Percentiles rank a stretch among this genome's conserved stretches.
phyloP scores from a whole-genome alignment of 1,284 basidiomycete species.

The Dichomitus squalens region DNA sequence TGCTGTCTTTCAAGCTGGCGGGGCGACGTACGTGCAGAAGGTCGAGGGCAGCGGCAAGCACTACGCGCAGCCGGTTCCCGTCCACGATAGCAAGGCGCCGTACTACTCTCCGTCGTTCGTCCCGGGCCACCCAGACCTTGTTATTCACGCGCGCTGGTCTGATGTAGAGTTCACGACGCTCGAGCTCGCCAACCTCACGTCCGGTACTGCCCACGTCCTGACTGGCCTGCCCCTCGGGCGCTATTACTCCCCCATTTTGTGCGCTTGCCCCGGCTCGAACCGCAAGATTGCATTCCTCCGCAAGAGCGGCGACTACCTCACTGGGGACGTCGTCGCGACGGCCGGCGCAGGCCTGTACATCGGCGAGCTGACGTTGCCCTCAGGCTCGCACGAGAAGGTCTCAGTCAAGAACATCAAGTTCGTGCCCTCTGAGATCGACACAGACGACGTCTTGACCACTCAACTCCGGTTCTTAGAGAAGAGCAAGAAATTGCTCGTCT shows the following conservation, averaged over 20 bases:
- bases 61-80: constrained; percentile 46
- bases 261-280: constrained; percentile 41
- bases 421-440: constrained; percentile 25
- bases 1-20: constrained; percentile 58
- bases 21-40: constrained; percentile 52
- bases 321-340: constrained; percentile 66
- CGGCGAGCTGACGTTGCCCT: constrained; percentile 57
- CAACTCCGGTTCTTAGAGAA: constrained; percentile 55
- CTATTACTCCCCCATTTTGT: constrained; percentile 62
- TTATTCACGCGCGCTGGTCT: constrained; percentile 72
- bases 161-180: constrained; percentile 62
- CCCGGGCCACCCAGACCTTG: constrained; percentile 43
- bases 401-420: constrained; percentile 29
- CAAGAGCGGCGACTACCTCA: constrained; percentile 56
- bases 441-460: constrained; percentile 24
- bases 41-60: constrained; percentile 33
- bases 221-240: constrained; percentile 62
- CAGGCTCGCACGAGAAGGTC: constrained; percentile 20
- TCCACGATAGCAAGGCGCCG: constrained; percentile 45
- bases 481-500: constrained; percentile 56
- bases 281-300: constrained; percentile 67
- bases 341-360: constrained; percentile 64
- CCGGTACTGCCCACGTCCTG: constrained; percentile 49
- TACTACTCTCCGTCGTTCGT: constrained; percentile 75
- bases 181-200: constrained; percentile 59